Evolutionary conservation across 768 basidiomycete genomes (phyloP).

Genomic region (Lactarius deliciosus): DNA sequence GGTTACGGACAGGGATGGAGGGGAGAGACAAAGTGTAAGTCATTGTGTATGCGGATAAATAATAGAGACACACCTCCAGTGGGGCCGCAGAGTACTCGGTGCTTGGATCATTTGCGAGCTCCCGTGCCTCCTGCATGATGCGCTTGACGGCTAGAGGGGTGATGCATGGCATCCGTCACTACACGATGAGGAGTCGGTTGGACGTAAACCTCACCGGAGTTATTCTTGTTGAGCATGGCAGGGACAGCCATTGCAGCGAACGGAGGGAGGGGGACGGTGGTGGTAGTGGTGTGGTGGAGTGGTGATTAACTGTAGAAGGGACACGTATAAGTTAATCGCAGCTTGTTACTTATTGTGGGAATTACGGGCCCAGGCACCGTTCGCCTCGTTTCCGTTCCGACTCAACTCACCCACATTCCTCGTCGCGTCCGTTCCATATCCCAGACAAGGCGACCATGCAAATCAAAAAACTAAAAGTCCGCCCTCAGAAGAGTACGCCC

Average conservation of each 20-base stretch:
- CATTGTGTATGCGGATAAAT: neutral
- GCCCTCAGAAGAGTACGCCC: constrained; percentile 66
- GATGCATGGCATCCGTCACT: neutral
- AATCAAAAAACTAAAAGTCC: constrained; percentile 78
- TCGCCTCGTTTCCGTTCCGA: neutral
- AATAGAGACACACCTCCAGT: constrained; percentile 56
- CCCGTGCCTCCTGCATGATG: constrained; percentile 94
- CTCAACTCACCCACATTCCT: neutral
- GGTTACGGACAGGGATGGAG: neutral
- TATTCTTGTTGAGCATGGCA: constrained; percentile 79
- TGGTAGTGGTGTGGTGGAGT: neutral
- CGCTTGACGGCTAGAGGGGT: constrained; percentile 76
- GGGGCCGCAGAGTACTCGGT: constrained; percentile 84
- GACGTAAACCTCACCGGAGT: constrained; percentile 57
- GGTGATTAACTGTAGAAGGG: neutral
- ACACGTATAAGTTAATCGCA: neutral
- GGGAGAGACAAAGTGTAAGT: neutral
- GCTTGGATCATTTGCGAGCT: constrained; percentile 80
- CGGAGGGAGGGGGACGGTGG: neutral
- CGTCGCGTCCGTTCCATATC: neutral
- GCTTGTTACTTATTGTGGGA: neutral
- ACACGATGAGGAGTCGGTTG: too few relatives aligned
- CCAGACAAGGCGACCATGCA: too few relatives aligned
- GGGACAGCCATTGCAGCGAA: constrained; percentile 30
- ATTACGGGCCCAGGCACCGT: neutral